Conservation (phyloP, 176 grass and related monocot species). For the Zea luxurians region DNA sequence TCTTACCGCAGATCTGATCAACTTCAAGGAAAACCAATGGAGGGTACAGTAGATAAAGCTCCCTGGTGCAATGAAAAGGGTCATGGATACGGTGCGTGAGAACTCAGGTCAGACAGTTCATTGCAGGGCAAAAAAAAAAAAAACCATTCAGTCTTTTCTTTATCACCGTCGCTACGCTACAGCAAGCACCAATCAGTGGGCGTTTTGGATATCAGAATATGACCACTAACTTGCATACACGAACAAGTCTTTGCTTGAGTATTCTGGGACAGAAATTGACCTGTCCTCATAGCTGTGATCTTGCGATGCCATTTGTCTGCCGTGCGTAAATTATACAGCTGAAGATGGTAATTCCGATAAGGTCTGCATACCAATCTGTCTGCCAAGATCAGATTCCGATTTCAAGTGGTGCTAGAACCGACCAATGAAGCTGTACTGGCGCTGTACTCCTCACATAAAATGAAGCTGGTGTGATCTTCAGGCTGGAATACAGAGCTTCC, state of each 20-base stretch:
- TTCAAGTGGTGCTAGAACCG: constrained; percentile 14
- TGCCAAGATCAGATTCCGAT: constrained; percentile 22
- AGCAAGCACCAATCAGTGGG: not conserved
- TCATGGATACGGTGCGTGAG: constrained; percentile 19
- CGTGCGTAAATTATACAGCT: not conserved
- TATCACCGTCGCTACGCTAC: not conserved
- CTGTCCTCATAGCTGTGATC: not conserved
- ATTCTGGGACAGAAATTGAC: constrained; percentile 3
- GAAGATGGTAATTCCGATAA: constrained; percentile 25
- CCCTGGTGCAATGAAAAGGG: constrained; percentile 11
- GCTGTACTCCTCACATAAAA: constrained; percentile 33
- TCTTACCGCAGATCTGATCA: not conserved
- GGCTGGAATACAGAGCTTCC: constrained; percentile 23
- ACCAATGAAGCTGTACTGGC: constrained; percentile 9
- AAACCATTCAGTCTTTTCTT: not conserved
- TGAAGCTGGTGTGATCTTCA: constrained; percentile 13
- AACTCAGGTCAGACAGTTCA: constrained; percentile 30
- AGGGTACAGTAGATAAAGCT: constrained; percentile 12
- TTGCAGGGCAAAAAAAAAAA: not conserved
- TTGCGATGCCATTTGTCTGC: not conserved
- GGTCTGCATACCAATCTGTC: constrained; percentile 18
- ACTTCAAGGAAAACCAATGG: not conserved
- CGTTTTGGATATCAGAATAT: not conserved
- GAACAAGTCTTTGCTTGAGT: not conserved
- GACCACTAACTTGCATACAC: not conserved